phyloP scores from a whole-genome alignment of 176 grass and related monocot species.

The Rhynchospora tenuis region DNA sequence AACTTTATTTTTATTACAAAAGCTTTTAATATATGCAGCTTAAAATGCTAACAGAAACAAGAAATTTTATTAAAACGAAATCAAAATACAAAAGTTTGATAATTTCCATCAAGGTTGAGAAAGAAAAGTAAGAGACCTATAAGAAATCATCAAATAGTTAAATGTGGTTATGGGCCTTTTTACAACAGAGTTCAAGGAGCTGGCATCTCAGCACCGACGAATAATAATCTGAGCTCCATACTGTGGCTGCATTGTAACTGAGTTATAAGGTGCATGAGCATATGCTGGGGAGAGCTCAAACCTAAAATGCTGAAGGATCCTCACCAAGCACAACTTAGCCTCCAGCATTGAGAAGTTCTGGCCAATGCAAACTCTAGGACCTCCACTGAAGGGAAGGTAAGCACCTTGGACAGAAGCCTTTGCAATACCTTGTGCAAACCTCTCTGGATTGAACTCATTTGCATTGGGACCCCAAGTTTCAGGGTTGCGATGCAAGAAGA shows the following conservation, averaged over 20 bases:
- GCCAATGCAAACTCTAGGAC: conserved; percentile 34
- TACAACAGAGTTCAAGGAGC: not conserved
- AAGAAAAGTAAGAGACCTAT: no score
- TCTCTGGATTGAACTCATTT: conserved; percentile 46
- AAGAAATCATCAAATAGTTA: not conserved
- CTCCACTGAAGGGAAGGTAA: conserved; percentile 43
- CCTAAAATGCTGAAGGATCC: conserved; percentile 39
- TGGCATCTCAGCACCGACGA: not conserved
- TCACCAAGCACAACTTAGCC: conserved; percentile 47
- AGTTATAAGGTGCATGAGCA: conserved; percentile 26
- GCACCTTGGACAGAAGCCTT: conserved; percentile 17
- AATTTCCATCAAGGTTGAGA: no score
- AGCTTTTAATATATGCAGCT: no score
- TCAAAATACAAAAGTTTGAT: no score
- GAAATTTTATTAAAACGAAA: no score
- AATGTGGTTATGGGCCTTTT: no score
- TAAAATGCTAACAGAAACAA: not conserved
- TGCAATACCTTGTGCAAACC: conserved; percentile 34
- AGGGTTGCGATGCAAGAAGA: conserved; percentile 33
- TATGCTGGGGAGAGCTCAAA: conserved; percentile 44
- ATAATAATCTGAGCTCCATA: conserved; percentile 38
- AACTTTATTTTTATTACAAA: no score
- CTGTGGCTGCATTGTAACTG: conserved; percentile 35
- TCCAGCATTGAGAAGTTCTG: conserved; percentile 45
- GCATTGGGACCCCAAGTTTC: conserved; percentile 36